Evolutionary conservation across 257 asterid species (phyloP), one percentile per base, ranked within the genome.

Genomic region (Sherardia arvensis): DNA sequence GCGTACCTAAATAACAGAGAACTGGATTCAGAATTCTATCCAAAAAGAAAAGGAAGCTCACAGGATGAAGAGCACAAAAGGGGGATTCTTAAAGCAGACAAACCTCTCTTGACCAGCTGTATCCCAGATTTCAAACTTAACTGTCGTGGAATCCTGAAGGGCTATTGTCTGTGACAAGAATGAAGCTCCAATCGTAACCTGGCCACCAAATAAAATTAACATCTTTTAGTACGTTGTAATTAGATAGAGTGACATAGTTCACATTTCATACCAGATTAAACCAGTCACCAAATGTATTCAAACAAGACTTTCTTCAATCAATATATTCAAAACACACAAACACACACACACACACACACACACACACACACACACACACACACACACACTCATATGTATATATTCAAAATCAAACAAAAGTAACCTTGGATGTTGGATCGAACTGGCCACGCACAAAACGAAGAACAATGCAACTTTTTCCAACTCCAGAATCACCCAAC

Each of bases 51-150:
- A 59, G 30, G 28, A 40, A 12, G 8, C 17, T 45, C 38, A 26
- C 20, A 36, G 60, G 26, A 65, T 1, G 58, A 45, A 10, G 4
- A 20, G 51, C 32, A 27, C 22, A 9, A 43, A 45, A 8, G 57
- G 17, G 48, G 10, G 62, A 5, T 55, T 62, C 30, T 64, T 47
- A 69, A 66, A 62, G 36, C 45, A 32, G 33, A 62, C 62, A 40
- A 65, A 93, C 99, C 99, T 93, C 78, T 93, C 99, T 78, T 93
- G 99, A 32, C 99, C 99, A 10, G 99, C 99, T 43, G 99, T 93
- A 69, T 93, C 99, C 99, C 99, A 93, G 81, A 93, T 93, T 84
- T 93, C 99, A 78, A 87, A 93, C 74, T 93, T 93, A 32, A 93
- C 96, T 0, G 97, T 93, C 8, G 96, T 87, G 57, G 96, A 90